Evolutionary conservation across 2,329 filamentous ascomycete species (phyloP).

Genomic region (Cercospora sesami): DNA sequence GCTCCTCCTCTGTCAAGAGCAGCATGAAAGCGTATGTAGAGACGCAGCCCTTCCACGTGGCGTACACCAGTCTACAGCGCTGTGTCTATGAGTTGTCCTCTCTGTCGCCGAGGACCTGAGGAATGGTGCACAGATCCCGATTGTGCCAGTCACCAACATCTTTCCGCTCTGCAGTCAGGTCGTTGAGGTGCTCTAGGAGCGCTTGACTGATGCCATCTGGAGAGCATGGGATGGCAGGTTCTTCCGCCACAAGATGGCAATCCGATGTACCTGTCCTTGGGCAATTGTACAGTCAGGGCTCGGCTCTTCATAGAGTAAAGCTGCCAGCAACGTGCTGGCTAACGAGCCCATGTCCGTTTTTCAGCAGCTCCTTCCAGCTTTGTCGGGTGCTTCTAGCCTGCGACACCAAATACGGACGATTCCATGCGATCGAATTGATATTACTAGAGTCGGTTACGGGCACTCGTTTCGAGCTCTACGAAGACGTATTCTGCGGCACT

Average conservation of each 20-base stretch:
- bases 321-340: constrained; percentile 1
- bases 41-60: background rate
- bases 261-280: background rate
- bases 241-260: background rate
- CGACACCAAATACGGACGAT: background rate
- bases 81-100: background rate
- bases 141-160: constrained; percentile 14
- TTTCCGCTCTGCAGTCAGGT: constrained; percentile 12
- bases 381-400: background rate
- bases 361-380: background rate
- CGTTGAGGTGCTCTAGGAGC: constrained; percentile 12
- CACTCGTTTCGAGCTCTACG: constrained; percentile 8
- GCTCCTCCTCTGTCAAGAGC: background rate
- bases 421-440: no score
- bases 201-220: background rate
- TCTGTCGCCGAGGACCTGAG: background rate
- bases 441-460: no score
- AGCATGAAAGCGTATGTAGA: background rate
- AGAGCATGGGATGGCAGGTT: background rate
- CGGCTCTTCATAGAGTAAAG: constrained; percentile 2
- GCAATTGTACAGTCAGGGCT: background rate
- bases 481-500: constrained; percentile 9
- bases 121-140: constrained; percentile 6
- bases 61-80: background rate
- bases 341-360: background rate